phyloP scores from a whole-genome alignment of 2,329 filamentous ascomycete genomes.

The Lecanoromycetidae sp. region DNA sequence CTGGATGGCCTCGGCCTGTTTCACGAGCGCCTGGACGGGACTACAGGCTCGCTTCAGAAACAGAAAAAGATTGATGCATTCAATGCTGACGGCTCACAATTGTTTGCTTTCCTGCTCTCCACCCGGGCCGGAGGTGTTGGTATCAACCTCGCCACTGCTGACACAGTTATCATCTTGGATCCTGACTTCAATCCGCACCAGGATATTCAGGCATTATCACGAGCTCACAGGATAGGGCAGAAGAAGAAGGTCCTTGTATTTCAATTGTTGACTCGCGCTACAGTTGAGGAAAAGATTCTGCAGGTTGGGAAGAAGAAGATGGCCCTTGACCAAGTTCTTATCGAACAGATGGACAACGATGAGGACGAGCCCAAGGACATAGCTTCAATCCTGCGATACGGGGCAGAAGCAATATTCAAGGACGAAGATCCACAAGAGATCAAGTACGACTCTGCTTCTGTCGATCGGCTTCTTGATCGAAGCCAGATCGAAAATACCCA shows the following conservation, averaged over 20 bases:
- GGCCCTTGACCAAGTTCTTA: slow-evolving; percentile 86
- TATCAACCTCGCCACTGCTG: slow-evolving; percentile 92
- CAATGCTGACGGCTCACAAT: slow-evolving; percentile 67
- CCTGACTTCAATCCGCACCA: slow-evolving; percentile 97
- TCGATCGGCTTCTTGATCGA: slow-evolving; percentile 86
- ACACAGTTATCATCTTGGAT: slow-evolving; percentile 95
- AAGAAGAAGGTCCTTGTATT: slow-evolving; percentile 93
- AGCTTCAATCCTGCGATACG: slow-evolving; percentile 77
- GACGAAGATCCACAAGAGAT: slow-evolving; percentile 61
- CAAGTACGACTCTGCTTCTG: slow-evolving; percentile 63
- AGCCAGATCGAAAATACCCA: slow-evolving; percentile 64
- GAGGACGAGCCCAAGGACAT: slow-evolving; percentile 65
- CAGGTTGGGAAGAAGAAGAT: slow-evolving; percentile 93
- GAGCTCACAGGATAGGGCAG: slow-evolving; percentile 92
- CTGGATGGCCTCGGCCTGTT: slow-evolving; percentile 59
- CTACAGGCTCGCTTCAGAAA: slow-evolving; percentile 67
- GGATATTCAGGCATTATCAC: slow-evolving; percentile 87
- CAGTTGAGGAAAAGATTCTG: slow-evolving; percentile 90
- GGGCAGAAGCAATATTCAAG: slow-evolving; percentile 74
- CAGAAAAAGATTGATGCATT: slow-evolving; percentile 90
- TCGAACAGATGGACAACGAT: slow-evolving; percentile 80
- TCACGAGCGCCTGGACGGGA: slow-evolving; percentile 78
- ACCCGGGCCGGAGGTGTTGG: slow-evolving; percentile 92
- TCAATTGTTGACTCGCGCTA: slow-evolving; percentile 79
- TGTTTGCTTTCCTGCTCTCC: slow-evolving; percentile 86